Base-by-base conservation (phyloP, 176 grass and related monocot species). In the Calamus simplicifolius region DNA sequence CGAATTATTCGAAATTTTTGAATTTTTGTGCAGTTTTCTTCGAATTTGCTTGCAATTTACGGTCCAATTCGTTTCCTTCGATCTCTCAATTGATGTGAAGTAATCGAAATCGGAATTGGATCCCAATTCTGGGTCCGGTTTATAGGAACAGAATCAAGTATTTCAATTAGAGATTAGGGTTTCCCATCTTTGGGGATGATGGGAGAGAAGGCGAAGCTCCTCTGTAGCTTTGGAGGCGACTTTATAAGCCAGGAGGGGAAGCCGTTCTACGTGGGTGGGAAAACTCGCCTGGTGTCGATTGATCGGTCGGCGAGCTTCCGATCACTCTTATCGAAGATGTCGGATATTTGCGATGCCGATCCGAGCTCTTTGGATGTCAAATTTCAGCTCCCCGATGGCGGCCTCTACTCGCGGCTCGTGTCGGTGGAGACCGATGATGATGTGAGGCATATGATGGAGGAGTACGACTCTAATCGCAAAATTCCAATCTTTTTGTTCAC, bases 171-270 rank as follows among this genome's bases (percentile, higher is more conserved):
- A 35, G 31, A 3, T 18, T 55, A 38, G 51, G 16, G 51, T 15
- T 54, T 10, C 31, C 31, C 21, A 23, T 52, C 23, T 52, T 25
- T 13, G 3, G n/a, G 19, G 29, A 54, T 56, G 51, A 26, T 52
- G 3, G 65, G 65, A 19, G 52, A 43, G 65, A 56, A 56, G 52
- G 65, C 65, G 65, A 68, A 68, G 65, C 51, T 68, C 10, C 65
- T 68, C 27, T 68, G 65, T 29, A 56, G 65, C 65, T 68, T 68
- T 51, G 65, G 65, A 16, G 52, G 65, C 28, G 50, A 31, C 16
- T 67, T 67, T 26, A 50, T 67, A 27, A 54, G 15, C 26, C 23
- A 67, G 8, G 50, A 55, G 13, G 51, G 51, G 28, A 54, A 51
- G 64, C 7, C 64, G 26, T 54, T 54, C 25, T 67, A 67, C 52